These are phyloP conservation scores for Candida sanyaensis DNA, from an alignment of 1,139 yeast species.

Conservation along the genomic window DNA sequence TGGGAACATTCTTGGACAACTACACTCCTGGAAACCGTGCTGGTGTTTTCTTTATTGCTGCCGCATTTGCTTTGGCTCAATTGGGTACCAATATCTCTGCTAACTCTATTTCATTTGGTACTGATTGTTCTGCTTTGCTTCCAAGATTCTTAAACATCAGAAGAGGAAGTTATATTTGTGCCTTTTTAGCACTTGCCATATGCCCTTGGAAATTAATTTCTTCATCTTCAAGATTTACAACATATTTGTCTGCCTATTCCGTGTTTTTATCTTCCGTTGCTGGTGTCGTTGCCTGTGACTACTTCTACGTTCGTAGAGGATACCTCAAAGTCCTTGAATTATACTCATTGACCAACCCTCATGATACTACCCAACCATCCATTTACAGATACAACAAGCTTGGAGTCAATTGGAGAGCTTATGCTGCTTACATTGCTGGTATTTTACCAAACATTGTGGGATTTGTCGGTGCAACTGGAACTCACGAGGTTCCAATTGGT, in stretches of 20 bases:
- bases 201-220: conserved; percentile 89
- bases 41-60: conserved; percentile 79
- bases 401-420: conserved; percentile 85
- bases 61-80: conserved; percentile 82
- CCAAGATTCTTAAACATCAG: conserved; percentile 78
- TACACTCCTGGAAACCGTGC: conserved; percentile 64
- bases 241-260: conserved; percentile 82
- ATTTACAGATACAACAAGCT: conserved; percentile 59
- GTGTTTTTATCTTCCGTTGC: conserved; percentile 87
- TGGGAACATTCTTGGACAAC: conserved; percentile 63
- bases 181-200: conserved; percentile 70
- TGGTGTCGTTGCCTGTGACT: conserved; percentile 80
- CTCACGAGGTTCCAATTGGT: conserved; percentile 68
- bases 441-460: conserved; percentile 85
- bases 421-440: conserved; percentile 70
- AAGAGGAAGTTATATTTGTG: conserved; percentile 85
- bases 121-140: conserved; percentile 82
- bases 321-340: conserved; percentile 63
- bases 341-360: conserved; percentile 47
- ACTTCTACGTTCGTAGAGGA: conserved; percentile 77
- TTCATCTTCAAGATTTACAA: conserved; percentile 74
- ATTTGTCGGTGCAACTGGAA: conserved; percentile 79
- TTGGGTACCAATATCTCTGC: conserved; percentile 92
- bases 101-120: conserved; percentile 86
- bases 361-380: conserved; percentile 27